A percentile compares a stretch with the other conserved stretches of the same genome.
These are phyloP conservation scores for Pseudopithomyces maydicus DNA, from an alignment of 2,329 filamentous ascomycete species.

Conservation along the genomic window DNA sequence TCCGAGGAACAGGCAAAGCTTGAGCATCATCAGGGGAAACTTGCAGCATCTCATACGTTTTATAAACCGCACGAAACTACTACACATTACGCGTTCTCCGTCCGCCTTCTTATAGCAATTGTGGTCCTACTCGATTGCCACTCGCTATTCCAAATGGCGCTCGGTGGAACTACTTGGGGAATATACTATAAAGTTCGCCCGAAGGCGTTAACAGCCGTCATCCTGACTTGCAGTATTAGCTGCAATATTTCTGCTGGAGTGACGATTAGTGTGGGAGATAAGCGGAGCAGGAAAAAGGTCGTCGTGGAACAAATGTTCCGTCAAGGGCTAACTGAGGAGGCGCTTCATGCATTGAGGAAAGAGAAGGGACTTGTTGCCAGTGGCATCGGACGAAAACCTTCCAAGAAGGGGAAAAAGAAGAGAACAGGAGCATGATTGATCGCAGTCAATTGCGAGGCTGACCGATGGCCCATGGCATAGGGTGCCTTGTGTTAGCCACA, in stretches of 20 bases:
- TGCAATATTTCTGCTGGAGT: conserved; percentile 79
- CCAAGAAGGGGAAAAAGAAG: conserved; percentile 26
- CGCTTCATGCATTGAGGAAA: conserved; percentile 61
- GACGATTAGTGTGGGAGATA: conserved; percentile 76
- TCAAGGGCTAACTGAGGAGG: conserved; percentile 73
- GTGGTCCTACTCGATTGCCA: conserved; percentile 79
- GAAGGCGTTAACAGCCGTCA: conserved; percentile 77
- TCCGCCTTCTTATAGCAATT: conserved; percentile 74
- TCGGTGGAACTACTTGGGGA: conserved; percentile 78
- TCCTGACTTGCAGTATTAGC: conserved; percentile 77
- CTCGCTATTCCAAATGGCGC: conserved; percentile 77
- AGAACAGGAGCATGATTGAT: neutral
- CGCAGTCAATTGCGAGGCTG: too few relatives aligned
- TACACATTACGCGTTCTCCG: conserved; percentile 81
- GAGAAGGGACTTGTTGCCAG: conserved; percentile 41
- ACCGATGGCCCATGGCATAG: neutral
- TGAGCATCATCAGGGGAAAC: conserved; percentile 77
- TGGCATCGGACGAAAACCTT: conserved; percentile 31
- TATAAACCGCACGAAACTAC: conserved; percentile 87
- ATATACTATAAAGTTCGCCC: conserved; percentile 74
- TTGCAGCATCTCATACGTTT: conserved; percentile 82
- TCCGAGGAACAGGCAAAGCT: conserved; percentile 69
- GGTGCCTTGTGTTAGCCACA: neutral
- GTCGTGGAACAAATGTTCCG: conserved; percentile 76
- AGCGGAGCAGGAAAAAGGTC: conserved; percentile 81